phyloP scores from a whole-genome alignment of 1,139 yeast species.

The Debaryomyces psychrophilus region DNA sequence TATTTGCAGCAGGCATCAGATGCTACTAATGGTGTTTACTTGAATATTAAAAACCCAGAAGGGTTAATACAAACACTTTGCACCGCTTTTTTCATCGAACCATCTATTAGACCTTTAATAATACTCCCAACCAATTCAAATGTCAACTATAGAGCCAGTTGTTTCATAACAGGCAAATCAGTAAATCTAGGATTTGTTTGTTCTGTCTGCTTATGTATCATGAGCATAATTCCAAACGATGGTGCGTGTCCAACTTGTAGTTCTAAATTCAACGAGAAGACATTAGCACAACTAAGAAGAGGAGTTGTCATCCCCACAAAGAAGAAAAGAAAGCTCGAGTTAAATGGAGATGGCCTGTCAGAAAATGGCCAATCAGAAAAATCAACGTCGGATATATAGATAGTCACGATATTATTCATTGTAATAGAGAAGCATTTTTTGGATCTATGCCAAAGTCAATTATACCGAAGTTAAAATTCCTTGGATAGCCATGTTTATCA shows the following conservation, averaged over 20 bases:
- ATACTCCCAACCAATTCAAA: conserved; percentile 83
- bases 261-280: conserved; percentile 54
- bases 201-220: conserved; percentile 86
- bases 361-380: conserved; percentile 6
- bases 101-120: conserved; percentile 71
- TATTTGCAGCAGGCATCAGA: conserved; percentile 95
- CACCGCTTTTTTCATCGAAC: conserved; percentile 81
- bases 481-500: conserved; percentile 53
- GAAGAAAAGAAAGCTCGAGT: conserved; percentile 39
- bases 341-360: conserved; percentile 7
- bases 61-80: conserved; percentile 72
- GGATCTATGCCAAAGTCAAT: conserved; percentile 29
- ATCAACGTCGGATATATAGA: conserved; percentile 11
- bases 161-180: conserved; percentile 84
- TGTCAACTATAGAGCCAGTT: conserved; percentile 93
- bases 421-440: conserved; percentile 6
- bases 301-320: conserved; percentile 55
- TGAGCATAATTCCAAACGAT: conserved; percentile 62
- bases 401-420: neutral
- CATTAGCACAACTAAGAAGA: conserved; percentile 44
- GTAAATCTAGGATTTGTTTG: conserved; percentile 95
- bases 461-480: conserved; percentile 41
- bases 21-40: conserved; percentile 88
- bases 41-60: conserved; percentile 69
- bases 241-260: conserved; percentile 61